Evolutionary conservation across 2,329 filamentous ascomycete genomes (phyloP), one percentile per base, ranked within the genome.

Genomic region (Epichloe amarillans): DNA sequence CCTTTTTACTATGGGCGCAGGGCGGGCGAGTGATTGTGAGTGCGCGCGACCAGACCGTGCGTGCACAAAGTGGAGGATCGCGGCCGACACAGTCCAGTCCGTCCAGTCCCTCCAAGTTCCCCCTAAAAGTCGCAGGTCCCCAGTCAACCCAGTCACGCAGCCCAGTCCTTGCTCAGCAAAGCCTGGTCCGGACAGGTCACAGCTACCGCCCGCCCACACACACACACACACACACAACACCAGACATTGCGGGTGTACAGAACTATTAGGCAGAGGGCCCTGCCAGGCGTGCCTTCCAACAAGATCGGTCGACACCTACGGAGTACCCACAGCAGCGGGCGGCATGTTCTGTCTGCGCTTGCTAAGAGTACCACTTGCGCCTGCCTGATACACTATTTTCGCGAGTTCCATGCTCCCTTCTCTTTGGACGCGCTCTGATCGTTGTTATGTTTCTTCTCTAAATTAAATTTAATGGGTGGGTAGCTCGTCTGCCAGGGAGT

Each of bases 1-100:
- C 74, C 75, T 79, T 81, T 81, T 80, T 79, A 80, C 76, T 78
- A 75, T 76, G 76, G 72, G 73, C 49, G 52, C 39, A 41, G 26
- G 52, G 49, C 46, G 49, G 49, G 52, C 67, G 74, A 74, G 73
- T 79, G 76, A 79, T 80, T 79, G 75, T 69, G 73, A 64, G 68
- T 64, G 64, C 58, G 61, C 47, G 48, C 51, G 51, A 52, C 50
- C 55, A 56, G 59, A 53, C 56, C 43, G 50, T 50, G 52, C 51
- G 48, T 49, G 51, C 30, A 47, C 45, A 52, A 52, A 44, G 60
- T 54, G 58, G 58, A 60, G 59, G 60, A 61, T 60, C 60, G 60
- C 59, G 59, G 61, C 60, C 58, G 55, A 43, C 47, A 47, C 39
- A 47, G 15, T 36, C 37, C 41, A 30, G 41, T 37, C 17, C 37